Conservation (phyloP, 1,284 basidiomycete genomes). For the Ceratobasidium sp. region DNA sequence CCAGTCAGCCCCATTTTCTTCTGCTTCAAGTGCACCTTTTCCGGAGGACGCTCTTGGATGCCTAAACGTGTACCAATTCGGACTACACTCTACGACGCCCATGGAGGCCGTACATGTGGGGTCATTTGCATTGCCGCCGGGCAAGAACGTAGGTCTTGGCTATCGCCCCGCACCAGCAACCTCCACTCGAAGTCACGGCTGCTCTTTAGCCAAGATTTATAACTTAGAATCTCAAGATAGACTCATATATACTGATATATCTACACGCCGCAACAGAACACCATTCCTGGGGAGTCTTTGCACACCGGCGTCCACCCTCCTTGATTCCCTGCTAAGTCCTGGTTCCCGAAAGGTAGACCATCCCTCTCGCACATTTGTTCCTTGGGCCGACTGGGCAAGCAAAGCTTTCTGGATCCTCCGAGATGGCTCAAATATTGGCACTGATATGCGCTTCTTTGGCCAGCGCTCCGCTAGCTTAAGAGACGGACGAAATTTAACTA, state of each 20-base stretch:
- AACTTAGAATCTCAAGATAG: background rate
- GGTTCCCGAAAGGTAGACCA: no score
- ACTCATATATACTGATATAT: background rate
- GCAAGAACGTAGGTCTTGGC: background rate
- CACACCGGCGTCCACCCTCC: background rate
- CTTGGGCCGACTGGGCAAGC: background rate
- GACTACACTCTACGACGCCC: background rate
- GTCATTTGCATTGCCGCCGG: background rate
- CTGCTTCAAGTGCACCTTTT: background rate
- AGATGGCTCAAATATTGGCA: background rate
- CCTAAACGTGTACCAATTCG: constrained; percentile 2
- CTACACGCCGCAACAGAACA: background rate
- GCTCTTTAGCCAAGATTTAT: background rate
- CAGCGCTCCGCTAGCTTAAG: background rate
- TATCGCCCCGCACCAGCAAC: background rate
- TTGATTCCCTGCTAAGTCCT: background rate
- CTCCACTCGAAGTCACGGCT: background rate
- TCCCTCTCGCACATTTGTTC: background rate
- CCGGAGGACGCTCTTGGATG: background rate
- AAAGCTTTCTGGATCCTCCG: background rate
- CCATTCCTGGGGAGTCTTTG: background rate
- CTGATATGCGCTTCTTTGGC: background rate
- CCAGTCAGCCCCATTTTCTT: background rate
- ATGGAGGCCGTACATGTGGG: background rate
- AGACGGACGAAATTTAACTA: background rate